Conservation (phyloP, 768 basidiomycete species). For the Termitomyces sp. region DNA sequence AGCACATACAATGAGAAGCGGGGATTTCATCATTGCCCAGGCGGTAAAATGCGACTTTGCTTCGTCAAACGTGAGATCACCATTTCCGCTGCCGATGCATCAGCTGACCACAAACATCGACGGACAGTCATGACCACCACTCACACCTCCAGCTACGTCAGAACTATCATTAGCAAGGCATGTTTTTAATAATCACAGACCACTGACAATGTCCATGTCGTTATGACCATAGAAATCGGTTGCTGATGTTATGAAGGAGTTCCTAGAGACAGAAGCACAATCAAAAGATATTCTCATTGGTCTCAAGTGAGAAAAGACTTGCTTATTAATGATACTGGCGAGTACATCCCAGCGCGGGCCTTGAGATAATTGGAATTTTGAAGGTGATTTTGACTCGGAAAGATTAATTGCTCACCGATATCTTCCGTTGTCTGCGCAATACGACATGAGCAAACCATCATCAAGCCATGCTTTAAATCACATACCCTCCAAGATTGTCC, state of each 20-base stretch:
- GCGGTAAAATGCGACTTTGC: conserved; percentile 67
- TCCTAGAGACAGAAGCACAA: conserved; percentile 29
- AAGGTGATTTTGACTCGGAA: background rate
- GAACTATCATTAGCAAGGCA: background rate
- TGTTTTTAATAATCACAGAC: background rate
- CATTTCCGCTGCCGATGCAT: conserved; percentile 46
- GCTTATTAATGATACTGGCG: conserved; percentile 56
- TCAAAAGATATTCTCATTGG: background rate
- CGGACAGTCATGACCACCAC: conserved; percentile 1
- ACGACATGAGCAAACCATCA: background rate
- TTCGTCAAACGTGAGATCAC: conserved; percentile 55
- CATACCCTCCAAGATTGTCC: conserved; percentile 70
- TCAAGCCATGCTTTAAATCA: background rate
- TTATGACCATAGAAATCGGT: conserved; percentile 65
- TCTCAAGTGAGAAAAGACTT: conserved; percentile 1
- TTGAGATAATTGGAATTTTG: background rate
- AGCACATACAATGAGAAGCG: conserved; percentile 39
- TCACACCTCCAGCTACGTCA: conserved; percentile 48
- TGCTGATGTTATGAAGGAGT: conserved; percentile 60
- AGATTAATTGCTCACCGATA: conserved; percentile 24
- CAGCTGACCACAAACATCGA: background rate
- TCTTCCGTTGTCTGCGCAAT: conserved; percentile 43
- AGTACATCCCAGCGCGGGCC: conserved; percentile 48
- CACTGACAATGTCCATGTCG: conserved; percentile 60
- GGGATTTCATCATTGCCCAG: conserved; percentile 66